Conservation (phyloP, 139 green algal genomes). For the Mesotaenium endlicherianum region DNA sequence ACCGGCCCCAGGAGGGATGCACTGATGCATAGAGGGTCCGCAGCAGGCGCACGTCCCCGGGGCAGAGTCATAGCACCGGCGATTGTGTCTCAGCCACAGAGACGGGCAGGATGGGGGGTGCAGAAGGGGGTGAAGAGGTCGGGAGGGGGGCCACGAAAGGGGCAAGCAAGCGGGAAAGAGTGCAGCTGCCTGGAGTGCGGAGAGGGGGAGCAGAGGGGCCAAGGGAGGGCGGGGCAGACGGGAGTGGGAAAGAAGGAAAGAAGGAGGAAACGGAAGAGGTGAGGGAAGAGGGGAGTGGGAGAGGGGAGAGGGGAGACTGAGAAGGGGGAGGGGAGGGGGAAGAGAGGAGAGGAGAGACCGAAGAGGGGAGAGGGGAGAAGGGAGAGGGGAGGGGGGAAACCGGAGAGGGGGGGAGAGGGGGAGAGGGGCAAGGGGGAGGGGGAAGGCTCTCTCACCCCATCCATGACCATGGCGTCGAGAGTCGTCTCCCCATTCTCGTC, state of each 20-base stretch:
- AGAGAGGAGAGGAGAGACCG: background rate
- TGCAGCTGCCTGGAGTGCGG: background rate
- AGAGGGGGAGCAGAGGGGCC: background rate
- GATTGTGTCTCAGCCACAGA: too few species aligned
- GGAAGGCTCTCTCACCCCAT: conserved; percentile 58
- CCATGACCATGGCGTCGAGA: conserved; percentile 76
- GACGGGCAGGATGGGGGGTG: too few species aligned
- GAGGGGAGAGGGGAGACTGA: background rate
- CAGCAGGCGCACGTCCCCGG: too few species aligned
- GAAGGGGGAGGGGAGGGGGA: background rate
- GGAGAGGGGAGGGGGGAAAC: background rate
- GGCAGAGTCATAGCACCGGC: too few species aligned
- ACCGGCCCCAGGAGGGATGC: too few species aligned
- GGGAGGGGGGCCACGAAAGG: background rate
- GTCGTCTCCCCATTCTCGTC: conserved; percentile 68
- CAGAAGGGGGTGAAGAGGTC: background rate
- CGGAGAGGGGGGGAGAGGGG: background rate
- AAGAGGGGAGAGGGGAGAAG: background rate
- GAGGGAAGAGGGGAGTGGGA: background rate
- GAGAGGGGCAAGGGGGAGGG: background rate
- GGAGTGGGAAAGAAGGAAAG: background rate
- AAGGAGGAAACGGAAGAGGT: background rate
- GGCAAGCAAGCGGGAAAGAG: too few species aligned
- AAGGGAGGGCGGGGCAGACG: too few species aligned
- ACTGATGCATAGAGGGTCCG: too few species aligned